Conservation (phyloP, 2,329 filamentous ascomycete species). For the Hansfordia pulvinata region DNA sequence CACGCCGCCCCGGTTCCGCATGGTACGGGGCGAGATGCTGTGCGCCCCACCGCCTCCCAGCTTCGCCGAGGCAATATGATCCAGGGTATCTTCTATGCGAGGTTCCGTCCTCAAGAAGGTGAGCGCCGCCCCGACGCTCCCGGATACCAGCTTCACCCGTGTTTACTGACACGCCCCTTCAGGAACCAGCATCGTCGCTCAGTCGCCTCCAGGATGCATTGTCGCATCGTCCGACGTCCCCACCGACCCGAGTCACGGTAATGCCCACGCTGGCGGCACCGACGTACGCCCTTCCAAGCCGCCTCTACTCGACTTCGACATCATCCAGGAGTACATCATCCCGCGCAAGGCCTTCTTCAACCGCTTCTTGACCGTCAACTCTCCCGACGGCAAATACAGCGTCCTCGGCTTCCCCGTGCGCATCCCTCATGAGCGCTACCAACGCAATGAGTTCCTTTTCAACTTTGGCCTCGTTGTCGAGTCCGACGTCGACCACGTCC, state of each 20-base stretch:
- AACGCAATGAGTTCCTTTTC: slow-evolving; percentile 95
- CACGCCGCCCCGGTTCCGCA: too few relatives aligned
- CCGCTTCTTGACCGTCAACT: slow-evolving; percentile 69
- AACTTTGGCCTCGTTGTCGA: slow-evolving; percentile 84
- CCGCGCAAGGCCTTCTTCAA: slow-evolving; percentile 93
- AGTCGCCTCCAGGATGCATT: slow-evolving; percentile 49
- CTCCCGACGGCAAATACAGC: slow-evolving; percentile 54
- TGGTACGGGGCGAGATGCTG: too few relatives aligned
- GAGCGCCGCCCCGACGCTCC: slow-evolving; percentile 6
- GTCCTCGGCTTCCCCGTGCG: slow-evolving; percentile 84
- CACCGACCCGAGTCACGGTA: too few relatives aligned
- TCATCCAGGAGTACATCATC: slow-evolving; percentile 85
- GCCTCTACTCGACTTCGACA: slow-evolving; percentile 72
- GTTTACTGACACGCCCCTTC: slow-evolving; percentile 6
- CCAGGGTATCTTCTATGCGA: slow-evolving; percentile 57
- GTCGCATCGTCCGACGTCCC: slow-evolving; percentile 25
- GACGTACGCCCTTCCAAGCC: too few relatives aligned
- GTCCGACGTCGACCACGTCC: slow-evolving; percentile 51
- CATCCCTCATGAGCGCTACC: slow-evolving; percentile 69
- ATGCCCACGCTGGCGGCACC: too few relatives aligned
- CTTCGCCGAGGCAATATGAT: slow-evolving; percentile 44
- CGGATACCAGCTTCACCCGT: slow-evolving; percentile 1
- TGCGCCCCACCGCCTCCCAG: too few relatives aligned
- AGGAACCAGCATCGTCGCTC: slow-evolving; percentile 51
- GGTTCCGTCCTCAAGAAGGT: slow-evolving; percentile 56